Evolutionary conservation across 345 rosid species (phyloP).

Genomic region (Hypericum perforatum): DNA sequence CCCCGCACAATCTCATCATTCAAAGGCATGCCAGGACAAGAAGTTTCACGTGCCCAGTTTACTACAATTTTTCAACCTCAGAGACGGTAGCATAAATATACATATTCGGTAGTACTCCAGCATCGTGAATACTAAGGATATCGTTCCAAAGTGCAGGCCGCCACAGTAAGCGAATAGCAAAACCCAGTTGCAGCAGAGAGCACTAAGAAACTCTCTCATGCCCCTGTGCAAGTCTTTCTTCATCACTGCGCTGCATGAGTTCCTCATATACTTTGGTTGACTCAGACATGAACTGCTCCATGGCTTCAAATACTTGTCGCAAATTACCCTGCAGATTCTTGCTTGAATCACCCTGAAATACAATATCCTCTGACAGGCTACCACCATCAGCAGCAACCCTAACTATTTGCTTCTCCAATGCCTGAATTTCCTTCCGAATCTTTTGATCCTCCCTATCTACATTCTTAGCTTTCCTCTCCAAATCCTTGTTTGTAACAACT

Average conservation of each 20-base stretch:
- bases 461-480: slow-evolving; percentile 47
- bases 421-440: slow-evolving; percentile 83
- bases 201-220: slow-evolving; percentile 32
- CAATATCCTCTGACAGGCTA: slow-evolving; percentile 29
- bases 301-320: slow-evolving; percentile 65
- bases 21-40: too few species aligned
- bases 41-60: too few species aligned
- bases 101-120: too few species aligned
- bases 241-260: slow-evolving; percentile 62
- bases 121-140: too few species aligned
- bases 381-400: slow-evolving; percentile 32
- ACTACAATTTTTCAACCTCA: too few species aligned
- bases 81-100: too few species aligned
- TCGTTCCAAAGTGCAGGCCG: neutral
- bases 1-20: too few species aligned
- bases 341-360: slow-evolving; percentile 68
- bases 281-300: slow-evolving; percentile 72
- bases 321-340: slow-evolving; percentile 60
- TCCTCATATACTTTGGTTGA: slow-evolving; percentile 67
- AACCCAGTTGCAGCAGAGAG: neutral
- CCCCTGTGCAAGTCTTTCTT: slow-evolving; percentile 41
- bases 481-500: slow-evolving; percentile 49
- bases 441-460: slow-evolving; percentile 77
- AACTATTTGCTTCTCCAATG: slow-evolving; percentile 69
- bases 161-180: too few species aligned